These are phyloP conservation scores for Marchantia paleacea DNA, from an alignment of 225 moss, liverwort and hornwort species.

Conservation along the genomic window DNA sequence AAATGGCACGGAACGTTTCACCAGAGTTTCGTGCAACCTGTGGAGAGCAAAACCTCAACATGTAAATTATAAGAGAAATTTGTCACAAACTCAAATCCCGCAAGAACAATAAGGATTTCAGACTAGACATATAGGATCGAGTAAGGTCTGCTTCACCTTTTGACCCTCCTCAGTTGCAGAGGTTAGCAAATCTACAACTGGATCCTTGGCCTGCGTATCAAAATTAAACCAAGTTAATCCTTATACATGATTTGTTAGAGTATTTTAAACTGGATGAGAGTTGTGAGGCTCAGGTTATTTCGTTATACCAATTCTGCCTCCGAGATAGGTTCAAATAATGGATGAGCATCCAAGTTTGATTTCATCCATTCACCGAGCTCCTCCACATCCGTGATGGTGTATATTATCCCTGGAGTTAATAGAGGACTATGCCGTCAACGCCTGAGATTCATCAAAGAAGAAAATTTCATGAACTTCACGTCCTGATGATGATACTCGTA, in stretches of 20 bases:
- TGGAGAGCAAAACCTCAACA: background rate
- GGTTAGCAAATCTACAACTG: constrained; percentile 66
- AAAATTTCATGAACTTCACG: background rate
- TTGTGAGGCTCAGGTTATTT: background rate
- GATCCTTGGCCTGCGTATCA: constrained; percentile 61
- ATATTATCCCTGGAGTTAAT: constrained; percentile 63
- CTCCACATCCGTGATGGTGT: constrained; percentile 92
- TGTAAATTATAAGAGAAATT: background rate
- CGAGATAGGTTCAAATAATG: constrained; percentile 70
- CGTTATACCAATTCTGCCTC: constrained; percentile 63
- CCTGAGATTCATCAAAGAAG: background rate
- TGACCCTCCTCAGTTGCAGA: constrained; percentile 96
- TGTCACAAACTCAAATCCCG: background rate
- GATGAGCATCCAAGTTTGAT: constrained; percentile 70
- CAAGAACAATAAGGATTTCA: background rate
- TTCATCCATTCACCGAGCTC: constrained; percentile 99
- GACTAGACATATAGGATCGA: background rate
- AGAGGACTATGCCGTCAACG: background rate
- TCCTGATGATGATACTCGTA: background rate
- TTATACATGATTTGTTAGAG: too few species aligned
- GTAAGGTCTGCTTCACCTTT: constrained; percentile 53
- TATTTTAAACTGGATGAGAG: background rate
- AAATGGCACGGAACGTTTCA: constrained; percentile 63
- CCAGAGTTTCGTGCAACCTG: constrained; percentile 91
- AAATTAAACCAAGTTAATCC: background rate